These are phyloP conservation scores for Lodderomyces margitis DNA, from an alignment of 1,139 yeast species.

Conservation along the genomic window DNA sequence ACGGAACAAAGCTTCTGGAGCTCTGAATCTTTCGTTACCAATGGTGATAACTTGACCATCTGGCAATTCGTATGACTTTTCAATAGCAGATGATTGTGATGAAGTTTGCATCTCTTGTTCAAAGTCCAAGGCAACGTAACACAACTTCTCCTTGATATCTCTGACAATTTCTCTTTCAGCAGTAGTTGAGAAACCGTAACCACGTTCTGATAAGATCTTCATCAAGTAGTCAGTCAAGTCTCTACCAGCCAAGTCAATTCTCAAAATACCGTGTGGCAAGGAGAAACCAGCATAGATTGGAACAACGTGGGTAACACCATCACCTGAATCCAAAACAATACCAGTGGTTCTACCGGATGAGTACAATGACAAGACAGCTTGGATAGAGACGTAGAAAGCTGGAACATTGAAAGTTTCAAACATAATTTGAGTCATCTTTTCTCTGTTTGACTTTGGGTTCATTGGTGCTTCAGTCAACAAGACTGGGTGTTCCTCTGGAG, in stretches of 20 bases:
- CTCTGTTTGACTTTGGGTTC: slow-evolving; percentile 99
- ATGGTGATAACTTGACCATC: slow-evolving; percentile 99
- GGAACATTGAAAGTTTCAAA: slow-evolving; percentile 99
- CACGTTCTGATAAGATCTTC: slow-evolving; percentile 98
- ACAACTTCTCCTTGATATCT: slow-evolving; percentile 98
- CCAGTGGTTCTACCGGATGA: slow-evolving; percentile 99
- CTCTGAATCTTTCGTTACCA: slow-evolving; percentile 99
- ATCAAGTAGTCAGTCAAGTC: slow-evolving; percentile 98
- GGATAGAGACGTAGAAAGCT: slow-evolving; percentile 97
- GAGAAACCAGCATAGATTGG: slow-evolving; percentile 99
- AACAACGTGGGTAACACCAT: slow-evolving; percentile 99
- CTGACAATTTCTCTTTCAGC: slow-evolving; percentile 99
- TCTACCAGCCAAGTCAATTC: slow-evolving; percentile 99
- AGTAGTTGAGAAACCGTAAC: slow-evolving; percentile 97
- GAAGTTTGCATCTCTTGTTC: slow-evolving; percentile 99
- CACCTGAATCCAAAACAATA: slow-evolving; percentile 99
- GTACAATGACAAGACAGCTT: slow-evolving; percentile 96
- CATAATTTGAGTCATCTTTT: slow-evolving; percentile 98
- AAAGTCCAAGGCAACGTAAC: slow-evolving; percentile 95
- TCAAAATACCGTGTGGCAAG: slow-evolving; percentile 96
- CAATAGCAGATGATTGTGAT: slow-evolving; percentile 96
- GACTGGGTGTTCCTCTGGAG: slow-evolving; percentile 99
- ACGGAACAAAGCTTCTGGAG: slow-evolving; percentile 99
- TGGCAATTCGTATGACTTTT: slow-evolving; percentile 98
- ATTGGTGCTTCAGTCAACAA: slow-evolving; percentile 98